Evolutionary conservation across 2,329 filamentous ascomycete genomes (phyloP), one percentile per base, ranked within the genome.

Genomic region (Rhinocladiella similis): DNA sequence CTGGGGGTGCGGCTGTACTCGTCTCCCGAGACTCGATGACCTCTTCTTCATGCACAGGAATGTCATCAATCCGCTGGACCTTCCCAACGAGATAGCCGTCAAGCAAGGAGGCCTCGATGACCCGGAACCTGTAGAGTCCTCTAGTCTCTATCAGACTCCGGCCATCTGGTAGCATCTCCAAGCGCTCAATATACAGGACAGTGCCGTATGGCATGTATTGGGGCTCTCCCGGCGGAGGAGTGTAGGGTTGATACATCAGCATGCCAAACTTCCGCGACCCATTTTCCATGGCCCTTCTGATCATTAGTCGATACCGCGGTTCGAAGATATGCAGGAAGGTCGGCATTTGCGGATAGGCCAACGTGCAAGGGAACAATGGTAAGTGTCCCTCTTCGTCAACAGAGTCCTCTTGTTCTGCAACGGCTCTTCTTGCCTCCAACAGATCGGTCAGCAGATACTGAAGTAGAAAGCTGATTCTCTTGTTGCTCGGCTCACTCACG

Each of bases 261-360:
- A 96, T 96, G 20, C 92, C 92, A 67, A 97, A 96, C 20, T 84
- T 89, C 13, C 83, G 79, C 58, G 88, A 83, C 0, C 85, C 84
- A 54, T 67, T 77, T 60, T 91, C 87, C 51, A 95, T 76, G 0
- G 85, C 88, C 35, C 91, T 83, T 46, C 88, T 82, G 36, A 96
- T 87, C 90, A 96, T 94, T n/a, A 94, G 78, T 6, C 90, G 84
- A 69, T 96, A 96, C 5, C 89, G 83, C n/a, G 90, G 89, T 70
- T 96, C 92, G 68, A 96, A 96, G n/a, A 97, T 83, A 66, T 95
- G 89, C 2, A 96, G 76, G 64, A 94, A 94, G 0, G 90, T 92
- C 0, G 88, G 90, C 83, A 93, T 91, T 1, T 81, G 79, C 1
- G 92, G 92, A 64, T 94, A 93, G 0, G 90, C 83, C 7, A 95